Base-by-base conservation (phyloP, 257 asterid species). In the Avicennia marina region DNA sequence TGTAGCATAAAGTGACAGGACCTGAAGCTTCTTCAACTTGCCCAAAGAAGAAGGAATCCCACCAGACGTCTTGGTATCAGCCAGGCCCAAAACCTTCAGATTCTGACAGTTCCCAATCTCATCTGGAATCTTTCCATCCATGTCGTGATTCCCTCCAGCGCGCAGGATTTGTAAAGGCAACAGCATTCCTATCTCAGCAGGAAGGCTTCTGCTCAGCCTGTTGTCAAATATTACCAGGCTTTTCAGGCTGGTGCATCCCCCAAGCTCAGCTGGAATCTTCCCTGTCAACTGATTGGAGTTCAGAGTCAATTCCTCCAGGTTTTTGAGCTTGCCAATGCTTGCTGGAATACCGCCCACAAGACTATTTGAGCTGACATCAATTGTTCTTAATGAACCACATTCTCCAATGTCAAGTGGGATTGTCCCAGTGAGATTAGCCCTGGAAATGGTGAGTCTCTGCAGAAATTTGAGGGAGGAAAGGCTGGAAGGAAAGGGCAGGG, bases 131-230 rank as follows among this genome's bases (percentile, higher is more conserved):
- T 73, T 56, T 1, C 95, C 95, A 11, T 67, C 58, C 38, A 85
- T 75, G 11, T 78, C 89, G 60, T 78, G 79, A 60, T 85, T 85
- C 57, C 95, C 95, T 18, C 91, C 95, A 8, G 78, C 86, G 51
- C 89, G 60, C 17, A 85, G 24, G 36, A 58, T 70, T 65, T 80
- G 82, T 52, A 85, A 59, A 8, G 20, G 20, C 16, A 65, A 49
- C 52, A 85, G 69, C 27, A 75, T 69, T 38, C 89, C 95, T 0
- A 82, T 57, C 25, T 76, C 88, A 22, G 21, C 52, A 1, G 91
- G 91, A 18, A 85, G 53, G 47, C 22, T 66, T 26, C 95, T 91
- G 54, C 82, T 77, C 7, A 85, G 67, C 76, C 60, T 67, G 72
- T 85, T 85, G 66, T 85, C 95, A 51, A 70, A 85, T 16, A 82